A percentile compares a stretch with the other conserved stretches of the same genome.
phyloP scores from a whole-genome alignment of 1,284 basidiomycete species.

The Lentinula novae-zelandiae region DNA sequence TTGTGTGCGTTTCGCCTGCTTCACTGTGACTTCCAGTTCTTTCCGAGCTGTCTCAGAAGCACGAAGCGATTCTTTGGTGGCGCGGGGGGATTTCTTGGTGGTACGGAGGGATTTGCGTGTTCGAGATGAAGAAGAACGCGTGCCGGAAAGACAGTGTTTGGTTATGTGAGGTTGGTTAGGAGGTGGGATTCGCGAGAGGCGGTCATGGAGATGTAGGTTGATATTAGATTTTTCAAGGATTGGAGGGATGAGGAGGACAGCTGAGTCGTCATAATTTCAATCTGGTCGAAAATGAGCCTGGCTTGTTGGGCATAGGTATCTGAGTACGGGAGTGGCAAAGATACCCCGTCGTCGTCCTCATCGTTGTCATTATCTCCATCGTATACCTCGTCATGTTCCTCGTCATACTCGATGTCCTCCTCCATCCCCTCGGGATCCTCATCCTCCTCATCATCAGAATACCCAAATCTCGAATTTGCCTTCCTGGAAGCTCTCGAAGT shows the following conservation, averaged over 20 bases:
- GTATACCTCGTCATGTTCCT: too few relatives aligned
- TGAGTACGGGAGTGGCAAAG: slow-evolving; percentile 57
- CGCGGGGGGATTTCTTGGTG: not conserved
- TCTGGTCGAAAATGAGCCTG: not conserved
- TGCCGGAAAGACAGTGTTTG: not conserved
- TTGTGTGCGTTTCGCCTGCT: slow-evolving; percentile 67
- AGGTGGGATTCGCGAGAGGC: not conserved
- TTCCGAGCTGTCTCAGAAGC: not conserved
- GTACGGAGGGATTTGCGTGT: not conserved
- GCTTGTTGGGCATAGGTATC: slow-evolving; percentile 50
- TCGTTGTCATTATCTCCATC: slow-evolving; percentile 33
- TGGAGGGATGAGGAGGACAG: not conserved
- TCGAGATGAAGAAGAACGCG: not conserved
- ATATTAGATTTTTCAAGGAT: not conserved
- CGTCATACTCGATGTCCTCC: not conserved
- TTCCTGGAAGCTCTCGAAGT: not conserved
- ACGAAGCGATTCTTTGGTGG: not conserved
- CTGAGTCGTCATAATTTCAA: not conserved
- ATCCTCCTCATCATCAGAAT: slow-evolving; percentile 3
- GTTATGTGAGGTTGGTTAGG: not conserved
- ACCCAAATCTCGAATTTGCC: not conserved
- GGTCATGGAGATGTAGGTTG: not conserved
- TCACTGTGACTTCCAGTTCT: slow-evolving; percentile 23
- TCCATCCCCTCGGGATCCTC: too few relatives aligned
- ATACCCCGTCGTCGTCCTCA: slow-evolving; percentile 33